A percentile compares a stretch with the other conserved stretches of the same genome.
Conservation (phyloP, 192 early-diverging fungal genomes). For the Backusella tarrabulga region DNA sequence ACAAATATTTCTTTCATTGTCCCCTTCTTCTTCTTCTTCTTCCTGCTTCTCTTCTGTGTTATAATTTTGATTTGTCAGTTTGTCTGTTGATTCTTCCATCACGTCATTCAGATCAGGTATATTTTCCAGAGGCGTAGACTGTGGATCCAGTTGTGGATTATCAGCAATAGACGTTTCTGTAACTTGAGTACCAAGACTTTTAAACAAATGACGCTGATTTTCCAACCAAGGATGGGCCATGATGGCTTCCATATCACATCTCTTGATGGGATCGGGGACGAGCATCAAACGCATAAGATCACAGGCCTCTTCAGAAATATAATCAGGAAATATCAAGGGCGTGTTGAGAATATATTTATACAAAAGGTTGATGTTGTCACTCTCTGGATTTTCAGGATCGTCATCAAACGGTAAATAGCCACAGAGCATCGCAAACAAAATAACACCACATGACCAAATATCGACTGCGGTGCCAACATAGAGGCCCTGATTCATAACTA, state of each 20-base stretch:
- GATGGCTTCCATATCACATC: constrained; percentile 72
- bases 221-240: constrained; percentile 63
- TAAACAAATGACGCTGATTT: constrained; percentile 19
- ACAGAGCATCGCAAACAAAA: constrained; percentile 90
- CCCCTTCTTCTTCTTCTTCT: background rate
- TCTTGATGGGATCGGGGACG: constrained; percentile 80
- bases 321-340: constrained; percentile 85
- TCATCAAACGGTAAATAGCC: constrained; percentile 91
- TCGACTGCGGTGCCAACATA: constrained; percentile 96
- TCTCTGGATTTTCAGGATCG: constrained; percentile 86
- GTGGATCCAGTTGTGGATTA: background rate
- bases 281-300: constrained; percentile 89
- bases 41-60: background rate
- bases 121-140: background rate
- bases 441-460: constrained; percentile 99
- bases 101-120: background rate
- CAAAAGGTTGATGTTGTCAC: constrained; percentile 83
- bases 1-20: background rate
- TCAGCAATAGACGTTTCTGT: background rate
- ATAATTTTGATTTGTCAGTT: background rate
- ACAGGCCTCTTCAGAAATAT: constrained; percentile 70
- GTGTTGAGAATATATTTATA: constrained; percentile 85
- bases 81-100: background rate
- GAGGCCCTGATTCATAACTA: constrained; percentile 92
- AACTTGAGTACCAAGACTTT: background rate